Percentiles rank a stretch among this genome's conserved stretches.
Conservation (phyloP, 1,284 basidiomycete species). For the Cutaneotrichosporon mucoides region DNA sequence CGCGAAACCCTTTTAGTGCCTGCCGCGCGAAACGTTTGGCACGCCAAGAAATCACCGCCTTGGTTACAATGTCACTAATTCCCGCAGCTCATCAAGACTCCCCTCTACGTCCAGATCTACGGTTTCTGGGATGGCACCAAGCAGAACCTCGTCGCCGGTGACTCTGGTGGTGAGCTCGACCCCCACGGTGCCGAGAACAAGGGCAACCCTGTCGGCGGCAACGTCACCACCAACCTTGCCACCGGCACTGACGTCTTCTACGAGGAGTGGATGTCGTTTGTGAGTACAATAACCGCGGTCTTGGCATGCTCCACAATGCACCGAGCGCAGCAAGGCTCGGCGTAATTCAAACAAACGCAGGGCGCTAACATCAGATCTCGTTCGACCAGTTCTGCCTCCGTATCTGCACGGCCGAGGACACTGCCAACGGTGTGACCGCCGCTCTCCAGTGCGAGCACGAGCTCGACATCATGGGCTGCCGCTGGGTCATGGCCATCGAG, state of each 20-base stretch:
- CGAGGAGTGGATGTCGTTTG: constrained; percentile 54
- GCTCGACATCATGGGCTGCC: constrained; percentile 49
- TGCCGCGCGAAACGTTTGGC: not conserved
- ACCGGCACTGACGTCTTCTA: constrained; percentile 53
- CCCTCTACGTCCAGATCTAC: constrained; percentile 52
- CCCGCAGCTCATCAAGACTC: constrained; percentile 18
- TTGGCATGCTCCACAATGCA: no score
- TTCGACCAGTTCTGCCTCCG: constrained; percentile 50
- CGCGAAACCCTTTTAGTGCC: not conserved
- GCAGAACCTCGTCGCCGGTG: constrained; percentile 50
- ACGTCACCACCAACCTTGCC: constrained; percentile 53
- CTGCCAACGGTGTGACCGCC: constrained; percentile 30
- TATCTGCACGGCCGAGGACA: constrained; percentile 47
- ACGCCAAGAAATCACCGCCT: no score
- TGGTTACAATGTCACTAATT: not conserved
- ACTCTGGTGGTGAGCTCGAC: constrained; percentile 52
- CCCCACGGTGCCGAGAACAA: constrained; percentile 49
- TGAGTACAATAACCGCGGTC: constrained; percentile 7
- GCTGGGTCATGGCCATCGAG: constrained; percentile 49
- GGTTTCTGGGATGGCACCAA: constrained; percentile 50
- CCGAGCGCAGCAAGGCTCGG: not conserved
- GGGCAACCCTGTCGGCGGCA: constrained; percentile 55
- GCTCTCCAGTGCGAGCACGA: constrained; percentile 46
- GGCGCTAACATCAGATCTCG: constrained; percentile 39
- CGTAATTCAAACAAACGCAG: not conserved